Evolutionary conservation across 1,284 basidiomycete genomes (phyloP), one percentile per base, ranked within the genome.

Genomic region (Taiwanofungus camphoratus): DNA sequence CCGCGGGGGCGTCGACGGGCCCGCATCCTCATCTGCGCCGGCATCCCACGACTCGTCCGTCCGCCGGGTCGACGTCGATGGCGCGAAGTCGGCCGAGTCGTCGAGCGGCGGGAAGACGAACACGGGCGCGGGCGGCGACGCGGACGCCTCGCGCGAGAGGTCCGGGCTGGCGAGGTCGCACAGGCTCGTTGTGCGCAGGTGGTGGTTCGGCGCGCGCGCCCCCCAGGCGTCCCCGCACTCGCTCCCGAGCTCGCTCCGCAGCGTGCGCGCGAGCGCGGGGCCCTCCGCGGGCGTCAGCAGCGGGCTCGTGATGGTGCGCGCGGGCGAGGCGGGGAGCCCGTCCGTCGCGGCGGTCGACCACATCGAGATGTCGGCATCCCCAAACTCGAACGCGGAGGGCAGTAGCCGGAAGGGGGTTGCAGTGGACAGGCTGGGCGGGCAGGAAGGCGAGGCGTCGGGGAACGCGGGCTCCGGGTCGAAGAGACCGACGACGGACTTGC

Each of bases 401-500:
- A n/a, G n/a, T n/a, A n/a, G n/a, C n/a, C n/a, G n/a, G n/a, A n/a
- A n/a, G n/a, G n/a, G n/a, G n/a, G n/a, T n/a, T n/a, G n/a, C n/a
- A n/a, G n/a, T n/a, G n/a, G n/a, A n/a, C n/a, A n/a, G n/a, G n/a
- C n/a, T n/a, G n/a, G n/a, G n/a, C n/a, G n/a, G n/a, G n/a, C n/a
- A n/a, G n/a, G n/a, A n/a, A n/a, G n/a, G n/a, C n/a, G n/a, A n/a
- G n/a, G n/a, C n/a, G n/a, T n/a, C n/a, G n/a, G n/a, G n/a, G n/a
- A 38, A 26, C 8, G 41, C 38, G 7, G 46, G 46, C 9, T 41
- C 45, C 13, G 61, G 54, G 48, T 79, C 77, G 50, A 87, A 87
- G 6, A 86, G 62, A 7, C 79, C 81, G 16, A 82, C 68, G 13
- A 87, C 73, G 6, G 77, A 77, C 51, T 76, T 81, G 40, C 84